A percentile compares a stretch with the other conserved stretches of the same genome.
These are phyloP conservation scores for Fusarium sp. DNA, from an alignment of 2,329 filamentous ascomycete genomes.

Conservation along the genomic window DNA sequence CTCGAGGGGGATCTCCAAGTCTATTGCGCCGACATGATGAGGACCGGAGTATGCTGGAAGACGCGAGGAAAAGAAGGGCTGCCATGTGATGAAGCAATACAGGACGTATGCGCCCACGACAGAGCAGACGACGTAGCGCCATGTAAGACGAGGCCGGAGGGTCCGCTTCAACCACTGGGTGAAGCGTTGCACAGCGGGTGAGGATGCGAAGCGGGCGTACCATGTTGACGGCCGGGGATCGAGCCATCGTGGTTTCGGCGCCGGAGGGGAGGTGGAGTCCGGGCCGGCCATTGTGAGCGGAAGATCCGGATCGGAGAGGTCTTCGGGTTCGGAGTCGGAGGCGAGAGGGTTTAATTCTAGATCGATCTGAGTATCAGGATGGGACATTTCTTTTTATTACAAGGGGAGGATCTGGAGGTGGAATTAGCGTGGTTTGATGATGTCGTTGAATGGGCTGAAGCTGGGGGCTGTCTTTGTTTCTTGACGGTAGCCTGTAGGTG, in stretches of 20 bases:
- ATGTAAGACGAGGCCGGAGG: conserved; percentile 48
- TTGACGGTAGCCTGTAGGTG: conserved; percentile 12
- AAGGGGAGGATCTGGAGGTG: neutral
- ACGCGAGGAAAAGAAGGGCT: conserved; percentile 55
- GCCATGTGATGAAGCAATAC: conserved; percentile 52
- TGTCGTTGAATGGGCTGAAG: neutral
- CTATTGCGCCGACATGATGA: conserved; percentile 57
- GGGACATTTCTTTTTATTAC: conserved; percentile 20
- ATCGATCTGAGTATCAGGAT: conserved; percentile 8
- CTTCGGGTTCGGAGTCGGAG: conserved; percentile 1
- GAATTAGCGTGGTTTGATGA: neutral
- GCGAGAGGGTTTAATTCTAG: conserved; percentile 27
- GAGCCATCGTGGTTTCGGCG: conserved; percentile 39
- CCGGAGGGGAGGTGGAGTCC: neutral
- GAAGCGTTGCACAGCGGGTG: conserved; percentile 20
- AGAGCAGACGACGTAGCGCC: conserved; percentile 48
- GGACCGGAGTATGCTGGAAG: conserved; percentile 57
- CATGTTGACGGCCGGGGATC: conserved; percentile 26
- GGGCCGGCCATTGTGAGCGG: conserved; percentile 29
- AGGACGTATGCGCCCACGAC: conserved; percentile 49
- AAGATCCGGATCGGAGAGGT: conserved; percentile 30
- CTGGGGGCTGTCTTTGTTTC: neutral
- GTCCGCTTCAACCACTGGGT: conserved; percentile 13
- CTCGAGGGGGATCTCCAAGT: conserved; percentile 56
- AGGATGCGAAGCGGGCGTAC: conserved; percentile 19